Evolutionary conservation across 2,329 filamentous ascomycete species (phyloP), one percentile per base, ranked within the genome.

Genomic region (Ophiostoma sp.): DNA sequence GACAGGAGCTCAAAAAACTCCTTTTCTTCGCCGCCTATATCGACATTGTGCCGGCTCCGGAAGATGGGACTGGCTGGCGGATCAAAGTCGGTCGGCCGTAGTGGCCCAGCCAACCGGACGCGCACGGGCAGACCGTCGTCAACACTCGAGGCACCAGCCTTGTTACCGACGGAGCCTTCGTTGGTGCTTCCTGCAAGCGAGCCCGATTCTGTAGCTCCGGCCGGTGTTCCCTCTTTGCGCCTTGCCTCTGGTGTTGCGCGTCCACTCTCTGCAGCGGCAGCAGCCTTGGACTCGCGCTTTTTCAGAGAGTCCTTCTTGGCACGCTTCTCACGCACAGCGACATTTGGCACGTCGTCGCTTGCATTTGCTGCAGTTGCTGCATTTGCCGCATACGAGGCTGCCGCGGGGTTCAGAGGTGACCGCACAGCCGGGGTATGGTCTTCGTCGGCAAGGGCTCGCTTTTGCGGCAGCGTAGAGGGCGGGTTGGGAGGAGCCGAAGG

Each of bases 361-460:
- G 27, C 27, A 27, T 27, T 27, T 27, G 27, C 27, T 27, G 27
- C 27, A 27, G 1, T 27, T 27, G 27, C 27, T 27, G 27, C 27
- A 27, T 27, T 27, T 27, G 27, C 27, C 27, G 27, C 27, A 27
- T 27, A 27, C 27, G 27, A 27, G 27, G 74, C 67, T 79, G 69
- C 55, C 63, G 89, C 86, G 64, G 88, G 87, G 73, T 93, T 93
- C 71, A 93, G 84, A 41, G 90, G 90, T 11, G 90, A 93, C 2
- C 90, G 87, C 1, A 92, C 82, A 12, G 87, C 83, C 4, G 90
- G 90, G 70, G 84, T 84, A 77, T 93, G 87, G 75, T 86, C 86
- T 73, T 91, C 89, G 70, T 90, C 88, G 42, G 69, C 70, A 3
- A 89, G 81, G 36, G 81, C 79, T 69, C 88, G 87, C 74, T 90